Percentiles rank a stretch among this genome's conserved stretches.
Evolutionary conservation across 2,329 filamentous ascomycete species (phyloP).

Genomic region (Scolecobasidium constrictum): DNA sequence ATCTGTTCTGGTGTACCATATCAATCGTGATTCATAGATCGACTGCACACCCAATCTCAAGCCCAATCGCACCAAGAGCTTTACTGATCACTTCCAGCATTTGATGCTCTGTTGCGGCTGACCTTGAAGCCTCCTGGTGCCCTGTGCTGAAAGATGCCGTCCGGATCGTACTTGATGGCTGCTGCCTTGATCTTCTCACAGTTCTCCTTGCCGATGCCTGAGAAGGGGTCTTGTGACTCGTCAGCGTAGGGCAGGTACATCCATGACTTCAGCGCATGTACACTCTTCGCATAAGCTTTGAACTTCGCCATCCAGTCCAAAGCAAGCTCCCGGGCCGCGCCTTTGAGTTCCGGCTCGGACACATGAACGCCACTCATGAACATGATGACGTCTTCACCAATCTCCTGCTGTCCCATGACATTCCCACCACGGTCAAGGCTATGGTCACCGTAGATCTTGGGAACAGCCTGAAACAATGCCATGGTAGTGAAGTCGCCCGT

Average conservation of each 20-base stretch:
- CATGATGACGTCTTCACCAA: slow-evolving; percentile 16
- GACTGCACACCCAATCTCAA: too few species aligned
- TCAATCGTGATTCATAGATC: too few species aligned
- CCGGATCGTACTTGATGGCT: slow-evolving; percentile 24
- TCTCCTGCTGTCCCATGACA: slow-evolving; percentile 14
- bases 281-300: slow-evolving; percentile 8
- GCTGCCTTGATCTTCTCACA: slow-evolving; percentile 18
- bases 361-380: slow-evolving; percentile 12
- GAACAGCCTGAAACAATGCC: too few species aligned
- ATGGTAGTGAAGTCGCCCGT: too few species aligned
- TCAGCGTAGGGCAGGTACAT: slow-evolving; percentile 26
- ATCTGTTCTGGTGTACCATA: too few species aligned
- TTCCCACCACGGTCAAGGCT: slow-evolving; percentile 3
- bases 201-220: slow-evolving; percentile 19
- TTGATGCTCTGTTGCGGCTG: too few species aligned
- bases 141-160: slow-evolving; percentile 17
- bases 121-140: slow-evolving; percentile 9
- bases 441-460: background rate
- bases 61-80: too few species aligned
- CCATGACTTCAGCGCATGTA: background rate
- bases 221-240: slow-evolving; percentile 24
- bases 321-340: background rate
- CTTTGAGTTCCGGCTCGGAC: slow-evolving; percentile 12
- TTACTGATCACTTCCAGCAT: too few species aligned
- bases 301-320: slow-evolving; percentile 13